These are phyloP conservation scores for Teratosphaeria pseudoeucalypti DNA, from an alignment of 2,329 filamentous ascomycete genomes.

Conservation along the genomic window DNA sequence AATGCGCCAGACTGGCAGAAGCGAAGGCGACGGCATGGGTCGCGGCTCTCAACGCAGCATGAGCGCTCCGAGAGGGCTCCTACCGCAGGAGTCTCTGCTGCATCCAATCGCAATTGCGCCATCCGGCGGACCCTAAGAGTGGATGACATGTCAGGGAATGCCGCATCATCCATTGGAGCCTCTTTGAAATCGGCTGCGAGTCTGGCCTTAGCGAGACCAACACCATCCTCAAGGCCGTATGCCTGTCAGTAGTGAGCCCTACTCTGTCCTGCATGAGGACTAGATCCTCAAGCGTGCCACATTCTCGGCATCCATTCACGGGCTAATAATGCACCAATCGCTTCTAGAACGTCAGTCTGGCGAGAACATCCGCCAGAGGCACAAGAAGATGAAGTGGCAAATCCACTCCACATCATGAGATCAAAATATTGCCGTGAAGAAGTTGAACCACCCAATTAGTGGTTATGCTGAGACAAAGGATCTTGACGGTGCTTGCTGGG, in stretches of 20 bases:
- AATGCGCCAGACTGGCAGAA: slow-evolving; percentile 49
- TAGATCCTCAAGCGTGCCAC: neutral
- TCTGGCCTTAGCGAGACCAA: too few species aligned
- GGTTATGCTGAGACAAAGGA: too few species aligned
- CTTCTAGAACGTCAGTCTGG: neutral
- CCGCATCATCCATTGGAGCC: too few species aligned
- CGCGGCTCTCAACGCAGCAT: slow-evolving; percentile 4
- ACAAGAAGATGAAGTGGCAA: too few species aligned
- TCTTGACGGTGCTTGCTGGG: too few species aligned
- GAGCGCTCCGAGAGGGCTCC: neutral
- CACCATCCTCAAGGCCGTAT: neutral
- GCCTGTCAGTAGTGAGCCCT: neutral
- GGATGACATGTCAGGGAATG: too few species aligned
- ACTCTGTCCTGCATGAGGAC: neutral
- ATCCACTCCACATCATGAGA: too few species aligned
- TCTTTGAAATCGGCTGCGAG: too few species aligned
- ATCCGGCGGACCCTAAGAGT: too few species aligned
- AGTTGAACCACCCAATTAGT: too few species aligned
- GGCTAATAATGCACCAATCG: neutral
- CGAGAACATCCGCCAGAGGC: neutral
- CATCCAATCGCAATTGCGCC: neutral
- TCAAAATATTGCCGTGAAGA: too few species aligned
- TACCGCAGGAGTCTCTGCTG: neutral
- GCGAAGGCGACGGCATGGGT: slow-evolving; percentile 53
- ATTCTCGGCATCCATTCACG: neutral